These are phyloP conservation scores for Candolleomyces efflorescens DNA, from an alignment of 768 basidiomycete genomes.

Conservation along the genomic window DNA sequence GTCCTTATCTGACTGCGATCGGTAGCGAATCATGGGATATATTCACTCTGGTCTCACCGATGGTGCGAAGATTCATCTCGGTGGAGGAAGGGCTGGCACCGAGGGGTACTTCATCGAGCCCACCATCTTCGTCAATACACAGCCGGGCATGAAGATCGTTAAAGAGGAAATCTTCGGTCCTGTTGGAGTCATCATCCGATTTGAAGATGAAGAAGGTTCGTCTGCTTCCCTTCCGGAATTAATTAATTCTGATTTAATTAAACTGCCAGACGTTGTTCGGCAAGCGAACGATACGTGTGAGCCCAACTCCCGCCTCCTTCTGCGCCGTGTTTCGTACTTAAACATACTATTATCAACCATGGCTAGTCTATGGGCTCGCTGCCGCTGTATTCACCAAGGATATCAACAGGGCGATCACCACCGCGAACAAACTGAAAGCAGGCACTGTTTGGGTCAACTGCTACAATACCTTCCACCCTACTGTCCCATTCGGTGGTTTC, in stretches of 20 bases:
- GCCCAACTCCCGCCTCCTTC: background rate
- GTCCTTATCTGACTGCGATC: background rate
- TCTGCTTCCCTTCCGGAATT: background rate
- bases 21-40: conserved; percentile 26
- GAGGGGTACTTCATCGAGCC: conserved; percentile 65
- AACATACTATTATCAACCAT: conserved; percentile 19
- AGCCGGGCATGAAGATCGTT: conserved; percentile 70
- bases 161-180: conserved; percentile 33
- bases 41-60: conserved; percentile 34
- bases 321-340: conserved; percentile 59
- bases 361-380: conserved; percentile 74
- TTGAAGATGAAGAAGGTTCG: conserved; percentile 56
- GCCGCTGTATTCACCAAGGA: conserved; percentile 71
- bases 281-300: conserved; percentile 1
- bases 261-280: background rate
- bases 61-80: conserved; percentile 11
- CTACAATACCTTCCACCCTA: conserved; percentile 36
- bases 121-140: conserved; percentile 69
- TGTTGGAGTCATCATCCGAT: conserved; percentile 58
- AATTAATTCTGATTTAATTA: background rate
- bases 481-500: conserved; percentile 67
- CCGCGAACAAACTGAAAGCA: conserved; percentile 40
- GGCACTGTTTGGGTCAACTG: conserved; percentile 37
- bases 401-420: conserved; percentile 58
- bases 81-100: conserved; percentile 12